phyloP scores from a whole-genome alignment of 78 protist genomes.

The Dictyostelium capitatum region DNA sequence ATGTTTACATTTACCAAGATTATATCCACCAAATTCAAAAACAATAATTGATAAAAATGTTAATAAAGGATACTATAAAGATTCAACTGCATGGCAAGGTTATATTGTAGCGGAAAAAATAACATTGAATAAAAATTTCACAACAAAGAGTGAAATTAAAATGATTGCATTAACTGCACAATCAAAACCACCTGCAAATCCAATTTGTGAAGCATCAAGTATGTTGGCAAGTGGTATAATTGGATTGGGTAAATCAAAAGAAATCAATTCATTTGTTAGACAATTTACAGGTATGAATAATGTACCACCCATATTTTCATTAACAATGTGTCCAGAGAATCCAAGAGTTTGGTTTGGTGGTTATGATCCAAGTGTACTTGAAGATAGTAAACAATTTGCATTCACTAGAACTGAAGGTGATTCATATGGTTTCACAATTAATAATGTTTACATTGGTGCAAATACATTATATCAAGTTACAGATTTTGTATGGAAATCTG shows the following conservation, averaged over 20 bases:
- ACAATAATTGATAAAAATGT: conserved; percentile 16
- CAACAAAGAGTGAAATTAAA: conserved; percentile 14
- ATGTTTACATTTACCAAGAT: conserved; percentile 28
- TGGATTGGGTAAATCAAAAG: conserved; percentile 42
- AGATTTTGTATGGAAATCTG: conserved; percentile 46
- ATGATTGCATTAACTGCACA: conserved; percentile 51
- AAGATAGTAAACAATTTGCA: not conserved
- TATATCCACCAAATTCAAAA: conserved; percentile 27
- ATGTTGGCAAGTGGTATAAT: conserved; percentile 49
- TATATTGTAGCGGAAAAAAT: not conserved
- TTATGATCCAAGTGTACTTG: conserved; percentile 35
- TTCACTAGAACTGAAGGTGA: conserved; percentile 10
- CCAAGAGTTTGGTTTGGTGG: conserved; percentile 81
- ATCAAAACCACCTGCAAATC: conserved; percentile 66
- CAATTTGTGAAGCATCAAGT: conserved; percentile 51
- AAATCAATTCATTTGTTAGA: conserved; percentile 12
- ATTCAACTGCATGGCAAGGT: conserved; percentile 25
- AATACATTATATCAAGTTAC: conserved; percentile 41
- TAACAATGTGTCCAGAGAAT: conserved; percentile 23
- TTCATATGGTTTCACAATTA: conserved; percentile 29
- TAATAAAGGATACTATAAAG: conserved; percentile 22
- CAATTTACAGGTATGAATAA: conserved; percentile 11
- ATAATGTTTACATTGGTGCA: conserved; percentile 30
- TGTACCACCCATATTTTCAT: conserved; percentile 25
- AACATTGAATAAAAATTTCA: not conserved